Conservation (phyloP, 176 grass and related monocot species). For the Saccharum officinarum region DNA sequence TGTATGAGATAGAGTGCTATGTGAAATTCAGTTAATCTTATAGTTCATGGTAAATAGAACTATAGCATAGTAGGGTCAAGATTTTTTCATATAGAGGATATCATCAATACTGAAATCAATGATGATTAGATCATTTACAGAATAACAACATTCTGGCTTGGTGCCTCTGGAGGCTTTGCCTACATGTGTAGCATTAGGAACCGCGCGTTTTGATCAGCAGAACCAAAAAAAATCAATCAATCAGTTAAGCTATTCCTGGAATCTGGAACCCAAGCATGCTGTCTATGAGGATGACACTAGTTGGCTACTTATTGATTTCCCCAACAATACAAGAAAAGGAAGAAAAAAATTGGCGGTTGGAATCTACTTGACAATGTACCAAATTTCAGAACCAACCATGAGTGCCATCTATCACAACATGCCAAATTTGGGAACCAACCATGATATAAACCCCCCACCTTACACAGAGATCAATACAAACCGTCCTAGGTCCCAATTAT, state of each 20-base stretch:
- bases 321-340: neutral
- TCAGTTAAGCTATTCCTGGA: neutral
- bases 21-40: neutral
- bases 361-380: neutral
- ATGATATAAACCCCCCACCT: constrained; percentile 1
- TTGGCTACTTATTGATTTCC: neutral
- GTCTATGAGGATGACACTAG: neutral
- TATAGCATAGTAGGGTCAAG: neutral
- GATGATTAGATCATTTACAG: neutral
- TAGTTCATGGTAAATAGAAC: neutral
- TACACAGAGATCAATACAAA: neutral
- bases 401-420: neutral
- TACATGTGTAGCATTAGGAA: neutral
- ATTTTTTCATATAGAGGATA: neutral
- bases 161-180: neutral
- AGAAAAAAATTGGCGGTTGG: neutral
- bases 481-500: neutral
- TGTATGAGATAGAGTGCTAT: neutral
- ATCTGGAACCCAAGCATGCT: neutral
- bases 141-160: neutral
- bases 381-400: neutral
- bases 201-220: neutral
- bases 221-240: neutral
- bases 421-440: neutral
- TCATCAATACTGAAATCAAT: neutral